Conservation (phyloP, 768 basidiomycete genomes). For the Tulasnella sp. region DNA sequence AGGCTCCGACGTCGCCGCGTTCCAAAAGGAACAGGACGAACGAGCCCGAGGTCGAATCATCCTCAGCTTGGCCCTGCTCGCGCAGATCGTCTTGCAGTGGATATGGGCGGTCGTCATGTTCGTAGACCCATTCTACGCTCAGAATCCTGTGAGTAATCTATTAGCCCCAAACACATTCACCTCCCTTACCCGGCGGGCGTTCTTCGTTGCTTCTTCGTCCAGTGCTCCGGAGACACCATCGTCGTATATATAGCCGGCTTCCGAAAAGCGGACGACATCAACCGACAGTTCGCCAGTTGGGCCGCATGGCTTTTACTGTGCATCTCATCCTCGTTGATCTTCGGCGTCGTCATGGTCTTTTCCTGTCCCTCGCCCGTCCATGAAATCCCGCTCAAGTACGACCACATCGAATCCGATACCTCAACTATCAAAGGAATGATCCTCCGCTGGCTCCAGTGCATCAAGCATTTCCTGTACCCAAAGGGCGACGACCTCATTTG, state of each 20-base stretch:
- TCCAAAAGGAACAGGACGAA: neutral
- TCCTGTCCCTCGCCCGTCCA: conserved; percentile 5
- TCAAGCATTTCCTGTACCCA: neutral
- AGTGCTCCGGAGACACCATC: conserved; percentile 16
- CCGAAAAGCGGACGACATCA: neutral
- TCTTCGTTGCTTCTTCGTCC: neutral
- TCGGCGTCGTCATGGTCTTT: conserved; percentile 17
- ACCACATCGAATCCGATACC: neutral
- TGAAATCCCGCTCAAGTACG: neutral
- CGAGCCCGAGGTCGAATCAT: conserved; percentile 15
- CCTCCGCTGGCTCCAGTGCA: neutral
- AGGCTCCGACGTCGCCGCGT: neutral
- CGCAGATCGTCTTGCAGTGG: conserved; percentile 24
- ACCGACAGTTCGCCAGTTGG: conserved; percentile 17
- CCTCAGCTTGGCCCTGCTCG: conserved; percentile 4
- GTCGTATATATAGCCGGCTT: conserved; percentile 6
- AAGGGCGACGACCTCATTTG: neutral
- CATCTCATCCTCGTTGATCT: conserved; percentile 5
- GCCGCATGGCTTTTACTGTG: conserved; percentile 21
- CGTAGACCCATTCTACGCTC: conserved; percentile 18
- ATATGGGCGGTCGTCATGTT: conserved; percentile 20
- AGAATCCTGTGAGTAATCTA: neutral
- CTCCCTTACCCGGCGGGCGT: neutral
- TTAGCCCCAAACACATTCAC: neutral
- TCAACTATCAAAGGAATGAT: neutral